Evolutionary conservation across 148 eudicot genomes (phyloP).

Genomic region (Silene uniflora): DNA sequence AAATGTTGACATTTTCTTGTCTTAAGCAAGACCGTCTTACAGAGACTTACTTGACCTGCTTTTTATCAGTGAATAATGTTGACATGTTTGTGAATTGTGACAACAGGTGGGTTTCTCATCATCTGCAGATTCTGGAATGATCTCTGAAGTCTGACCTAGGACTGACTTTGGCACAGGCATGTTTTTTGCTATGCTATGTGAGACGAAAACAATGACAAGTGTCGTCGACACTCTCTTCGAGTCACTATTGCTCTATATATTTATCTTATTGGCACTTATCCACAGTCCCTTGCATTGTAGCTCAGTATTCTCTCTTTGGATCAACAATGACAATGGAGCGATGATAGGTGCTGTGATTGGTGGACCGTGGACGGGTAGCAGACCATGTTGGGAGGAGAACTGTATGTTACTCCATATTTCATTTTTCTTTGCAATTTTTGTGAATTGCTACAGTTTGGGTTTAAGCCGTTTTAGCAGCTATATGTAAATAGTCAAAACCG

Average conservation of each 20-base stretch:
- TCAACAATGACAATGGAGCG: conserved; percentile 54
- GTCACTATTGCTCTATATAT: not conserved
- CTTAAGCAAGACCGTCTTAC: too few relatives aligned
- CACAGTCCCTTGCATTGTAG: not conserved
- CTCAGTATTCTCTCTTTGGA: conserved; percentile 53
- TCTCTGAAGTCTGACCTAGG: too few relatives aligned
- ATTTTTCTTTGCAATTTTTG: not conserved
- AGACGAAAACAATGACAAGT: not conserved
- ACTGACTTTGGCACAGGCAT: conserved; percentile 60
- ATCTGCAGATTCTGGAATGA: too few relatives aligned
- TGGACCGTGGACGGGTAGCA: conserved; percentile 47
- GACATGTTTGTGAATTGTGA: too few relatives aligned
- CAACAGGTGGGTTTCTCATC: too few relatives aligned
- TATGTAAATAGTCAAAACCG: too few relatives aligned
- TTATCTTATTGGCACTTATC: too few relatives aligned
- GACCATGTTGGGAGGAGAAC: conserved; percentile 44
- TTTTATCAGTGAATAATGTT: too few relatives aligned
- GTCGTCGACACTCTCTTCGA: not conserved
- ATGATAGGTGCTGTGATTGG: conserved; percentile 51
- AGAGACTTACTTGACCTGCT: too few relatives aligned
- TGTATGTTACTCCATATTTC: conserved; percentile 32
- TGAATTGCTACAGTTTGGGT: too few relatives aligned
- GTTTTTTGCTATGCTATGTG: not conserved
- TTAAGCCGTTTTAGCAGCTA: too few relatives aligned
- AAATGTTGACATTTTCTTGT: too few relatives aligned